Conservation (phyloP, 1,139 yeast species). For the Hemisphaericaspora xylofermentans region DNA sequence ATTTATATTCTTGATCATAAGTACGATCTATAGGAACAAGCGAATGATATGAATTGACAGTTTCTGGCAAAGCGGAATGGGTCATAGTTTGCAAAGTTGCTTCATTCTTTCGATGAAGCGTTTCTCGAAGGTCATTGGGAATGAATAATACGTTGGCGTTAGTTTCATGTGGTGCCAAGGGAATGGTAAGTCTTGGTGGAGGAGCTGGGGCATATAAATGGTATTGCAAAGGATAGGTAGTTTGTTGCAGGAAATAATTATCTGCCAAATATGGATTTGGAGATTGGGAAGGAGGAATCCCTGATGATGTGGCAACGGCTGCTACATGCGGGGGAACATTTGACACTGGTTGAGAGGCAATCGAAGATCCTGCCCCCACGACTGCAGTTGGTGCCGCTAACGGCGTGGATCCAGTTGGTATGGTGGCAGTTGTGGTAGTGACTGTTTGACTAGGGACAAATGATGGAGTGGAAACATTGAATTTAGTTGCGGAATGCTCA, state of each 20-base stretch:
- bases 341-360: conserved; percentile 7
- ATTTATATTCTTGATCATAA: conserved; percentile 48
- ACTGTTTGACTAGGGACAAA: conserved; percentile 26
- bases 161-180: conserved; percentile 68
- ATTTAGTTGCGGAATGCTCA: conserved; percentile 21
- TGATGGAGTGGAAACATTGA: conserved; percentile 32
- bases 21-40: conserved; percentile 78
- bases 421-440: conserved; percentile 5
- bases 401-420: background rate
- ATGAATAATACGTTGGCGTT: conserved; percentile 69
- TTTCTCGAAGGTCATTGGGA: conserved; percentile 69
- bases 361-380: conserved; percentile 2
- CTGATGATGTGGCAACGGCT: background rate
- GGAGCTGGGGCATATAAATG: conserved; percentile 90
- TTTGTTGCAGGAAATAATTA: conserved; percentile 1
- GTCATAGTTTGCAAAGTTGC: conserved; percentile 68
- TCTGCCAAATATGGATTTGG: conserved; percentile 6
- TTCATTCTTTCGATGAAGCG: conserved; percentile 71
- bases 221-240: conserved; percentile 68
- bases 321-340: conserved; percentile 1
- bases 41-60: conserved; percentile 81
- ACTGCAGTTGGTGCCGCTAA: background rate
- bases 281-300: conserved; percentile 3
- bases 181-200: conserved; percentile 66
- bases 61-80: conserved; percentile 64